These are phyloP conservation scores for Cladosporium colombiae DNA, from an alignment of 2,329 filamentous ascomycete genomes.

Conservation along the genomic window DNA sequence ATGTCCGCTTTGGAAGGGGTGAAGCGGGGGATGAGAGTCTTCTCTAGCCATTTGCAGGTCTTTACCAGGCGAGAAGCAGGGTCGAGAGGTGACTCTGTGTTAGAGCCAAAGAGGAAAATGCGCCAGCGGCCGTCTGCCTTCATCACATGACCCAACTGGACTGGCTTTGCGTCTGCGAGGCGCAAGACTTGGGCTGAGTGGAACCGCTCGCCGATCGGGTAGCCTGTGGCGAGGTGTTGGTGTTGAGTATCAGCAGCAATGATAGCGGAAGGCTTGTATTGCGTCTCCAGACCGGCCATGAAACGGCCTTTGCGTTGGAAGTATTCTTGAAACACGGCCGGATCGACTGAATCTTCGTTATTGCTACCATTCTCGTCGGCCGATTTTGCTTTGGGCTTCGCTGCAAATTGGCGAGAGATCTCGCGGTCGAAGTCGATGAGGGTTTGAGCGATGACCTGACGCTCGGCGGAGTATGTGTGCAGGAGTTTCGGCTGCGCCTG, in stretches of 20 bases:
- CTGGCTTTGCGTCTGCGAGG: slow-evolving; percentile 38
- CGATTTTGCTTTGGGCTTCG: slow-evolving; percentile 34
- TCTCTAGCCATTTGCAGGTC: slow-evolving; percentile 29
- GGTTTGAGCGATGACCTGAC: slow-evolving; percentile 62
- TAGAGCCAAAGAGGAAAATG: slow-evolving; percentile 35
- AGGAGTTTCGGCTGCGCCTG: slow-evolving; percentile 40
- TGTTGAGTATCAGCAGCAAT: slow-evolving; percentile 27
- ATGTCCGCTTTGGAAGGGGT: slow-evolving; percentile 44
- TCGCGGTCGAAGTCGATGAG: slow-evolving; percentile 60
- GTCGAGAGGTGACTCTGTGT: slow-evolving; percentile 23
- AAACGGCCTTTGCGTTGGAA: slow-evolving; percentile 36
- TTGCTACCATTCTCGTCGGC: slow-evolving; percentile 12
- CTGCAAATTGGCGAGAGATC: slow-evolving; percentile 50
- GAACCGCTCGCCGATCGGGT: slow-evolving; percentile 37
- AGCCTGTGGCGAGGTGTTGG: slow-evolving; percentile 36
- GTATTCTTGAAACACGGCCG: slow-evolving; percentile 37
- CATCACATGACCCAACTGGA: slow-evolving; percentile 39
- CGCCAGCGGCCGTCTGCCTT: slow-evolving; percentile 38
- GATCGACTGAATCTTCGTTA: slow-evolving; percentile 35
- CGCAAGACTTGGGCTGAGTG: slow-evolving; percentile 36
- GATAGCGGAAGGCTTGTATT: slow-evolving; percentile 31
- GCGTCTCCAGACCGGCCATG: slow-evolving; percentile 37
- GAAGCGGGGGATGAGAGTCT: slow-evolving; percentile 33
- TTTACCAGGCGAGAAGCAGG: slow-evolving; percentile 26
- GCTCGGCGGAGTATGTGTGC: slow-evolving; percentile 55